These are phyloP conservation scores for Aspergillus nomiae DNA, from an alignment of 2,329 filamentous ascomycete genomes.

Conservation along the genomic window DNA sequence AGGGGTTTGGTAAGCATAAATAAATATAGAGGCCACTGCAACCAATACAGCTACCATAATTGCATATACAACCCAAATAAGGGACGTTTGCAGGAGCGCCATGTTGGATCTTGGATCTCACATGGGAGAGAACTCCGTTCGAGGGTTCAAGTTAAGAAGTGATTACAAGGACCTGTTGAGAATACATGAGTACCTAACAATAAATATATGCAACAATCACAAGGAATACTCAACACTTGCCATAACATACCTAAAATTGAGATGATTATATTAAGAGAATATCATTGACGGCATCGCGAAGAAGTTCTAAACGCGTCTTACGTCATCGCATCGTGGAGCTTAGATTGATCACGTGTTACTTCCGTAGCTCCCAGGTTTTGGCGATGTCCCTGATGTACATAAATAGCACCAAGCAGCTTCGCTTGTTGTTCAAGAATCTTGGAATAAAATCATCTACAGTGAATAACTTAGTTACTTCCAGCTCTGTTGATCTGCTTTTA, in stretches of 20 bases:
- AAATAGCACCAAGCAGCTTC: not conserved
- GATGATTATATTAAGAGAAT: not conserved
- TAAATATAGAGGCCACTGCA: constrained; percentile 77
- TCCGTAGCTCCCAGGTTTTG: constrained; percentile 5
- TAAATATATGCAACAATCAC: not conserved
- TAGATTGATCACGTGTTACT: constrained; percentile 18
- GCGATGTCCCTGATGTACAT: not conserved
- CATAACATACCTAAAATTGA: not conserved
- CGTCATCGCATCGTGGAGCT: constrained; percentile 18
- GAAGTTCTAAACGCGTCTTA: constrained; percentile 13
- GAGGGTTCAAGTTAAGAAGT: not conserved
- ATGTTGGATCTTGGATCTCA: constrained; percentile 40
- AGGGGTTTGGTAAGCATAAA: constrained; percentile 87
- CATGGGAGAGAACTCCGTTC: constrained; percentile 13
- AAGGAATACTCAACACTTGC: not conserved
- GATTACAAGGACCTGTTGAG: not conserved
- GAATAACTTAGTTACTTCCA: not conserved
- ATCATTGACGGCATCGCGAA: not conserved
- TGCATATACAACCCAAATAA: constrained; percentile 95
- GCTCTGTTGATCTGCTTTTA: not conserved
- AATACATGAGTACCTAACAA: not conserved
- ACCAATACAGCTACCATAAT: constrained; percentile 77
- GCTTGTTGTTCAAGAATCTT: not conserved
- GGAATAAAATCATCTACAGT: not conserved
- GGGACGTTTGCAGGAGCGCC: constrained; percentile 77